Conservation (phyloP, 495 filamentous ascomycete species). For the Trichoderma orchidacearum region DNA sequence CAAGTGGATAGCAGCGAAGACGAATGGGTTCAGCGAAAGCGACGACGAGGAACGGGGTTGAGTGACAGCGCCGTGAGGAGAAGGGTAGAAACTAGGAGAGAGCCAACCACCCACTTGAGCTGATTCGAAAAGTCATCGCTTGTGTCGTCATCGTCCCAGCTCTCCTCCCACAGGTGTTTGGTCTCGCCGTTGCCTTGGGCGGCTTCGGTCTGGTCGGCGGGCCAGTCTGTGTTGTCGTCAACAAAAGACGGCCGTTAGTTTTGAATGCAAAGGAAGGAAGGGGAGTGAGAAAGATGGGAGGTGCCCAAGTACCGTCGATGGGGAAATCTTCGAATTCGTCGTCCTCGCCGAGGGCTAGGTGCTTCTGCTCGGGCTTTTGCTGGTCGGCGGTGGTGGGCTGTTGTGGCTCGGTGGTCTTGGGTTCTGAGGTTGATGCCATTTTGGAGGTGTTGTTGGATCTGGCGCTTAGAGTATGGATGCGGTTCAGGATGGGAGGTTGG, state of each 20-base stretch:
- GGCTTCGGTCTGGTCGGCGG: conserved; percentile 72
- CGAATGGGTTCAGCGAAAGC: not conserved
- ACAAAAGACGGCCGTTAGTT: not conserved
- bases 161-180: conserved; percentile 95
- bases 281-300: not conserved
- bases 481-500: not conserved
- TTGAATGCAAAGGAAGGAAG: not conserved
- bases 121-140: conserved; percentile 93
- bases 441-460: not conserved
- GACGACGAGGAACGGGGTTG: not conserved
- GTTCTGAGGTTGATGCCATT: conserved; percentile 18
- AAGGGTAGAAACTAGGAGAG: conserved; percentile 1
- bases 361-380: conserved; percentile 29
- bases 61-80: not conserved
- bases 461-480: not conserved
- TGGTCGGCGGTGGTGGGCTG: conserved; percentile 27
- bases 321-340: conserved; percentile 99
- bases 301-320: conserved; percentile 61
- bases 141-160: conserved; percentile 98
- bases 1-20: not conserved
- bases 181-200: conserved; percentile 33
- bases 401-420: conserved; percentile 21
- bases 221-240: conserved; percentile 54
- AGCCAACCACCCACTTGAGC: conserved; percentile 55
- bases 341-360: conserved; percentile 75